A percentile compares a stretch with the other conserved stretches of the same genome.
Evolutionary conservation across 345 rosid species (phyloP).

Genomic region (Hibiscus syriacus): DNA sequence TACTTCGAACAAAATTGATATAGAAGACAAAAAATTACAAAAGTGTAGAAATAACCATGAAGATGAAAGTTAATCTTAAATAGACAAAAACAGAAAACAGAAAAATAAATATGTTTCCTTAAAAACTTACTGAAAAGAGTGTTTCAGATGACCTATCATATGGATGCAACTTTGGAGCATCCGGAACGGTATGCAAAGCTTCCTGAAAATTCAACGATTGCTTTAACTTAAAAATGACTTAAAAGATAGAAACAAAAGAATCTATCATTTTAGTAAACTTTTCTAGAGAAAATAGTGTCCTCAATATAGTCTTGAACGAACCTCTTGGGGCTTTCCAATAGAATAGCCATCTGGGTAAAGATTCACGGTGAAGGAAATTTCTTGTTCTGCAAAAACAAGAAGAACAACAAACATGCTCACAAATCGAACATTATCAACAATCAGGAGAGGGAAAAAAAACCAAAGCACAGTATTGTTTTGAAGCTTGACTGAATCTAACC

Average conservation of each 20-base stretch:
- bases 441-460: neutral
- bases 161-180: conserved; percentile 61
- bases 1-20: neutral
- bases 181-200: conserved; percentile 35
- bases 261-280: neutral
- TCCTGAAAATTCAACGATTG: conserved; percentile 28
- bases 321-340: conserved; percentile 73
- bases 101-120: neutral
- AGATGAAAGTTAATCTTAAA: neutral
- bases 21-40: neutral
- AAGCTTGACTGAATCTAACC: conserved; percentile 21
- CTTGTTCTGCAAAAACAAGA: conserved; percentile 45
- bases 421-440: conserved; percentile 6
- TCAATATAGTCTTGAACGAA: conserved; percentile 21
- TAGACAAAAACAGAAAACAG: conserved; percentile 4
- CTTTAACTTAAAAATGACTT: conserved; percentile 6
- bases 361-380: conserved; percentile 64
- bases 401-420: neutral
- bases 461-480: neutral
- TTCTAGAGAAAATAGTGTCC: neutral
- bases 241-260: conserved; percentile 2
- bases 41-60: neutral
- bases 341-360: conserved; percentile 77
- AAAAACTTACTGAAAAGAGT: conserved; percentile 59
- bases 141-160: conserved; percentile 87